Base-by-base conservation (phyloP, 345 rosid species). In the Populus davidiana region DNA sequence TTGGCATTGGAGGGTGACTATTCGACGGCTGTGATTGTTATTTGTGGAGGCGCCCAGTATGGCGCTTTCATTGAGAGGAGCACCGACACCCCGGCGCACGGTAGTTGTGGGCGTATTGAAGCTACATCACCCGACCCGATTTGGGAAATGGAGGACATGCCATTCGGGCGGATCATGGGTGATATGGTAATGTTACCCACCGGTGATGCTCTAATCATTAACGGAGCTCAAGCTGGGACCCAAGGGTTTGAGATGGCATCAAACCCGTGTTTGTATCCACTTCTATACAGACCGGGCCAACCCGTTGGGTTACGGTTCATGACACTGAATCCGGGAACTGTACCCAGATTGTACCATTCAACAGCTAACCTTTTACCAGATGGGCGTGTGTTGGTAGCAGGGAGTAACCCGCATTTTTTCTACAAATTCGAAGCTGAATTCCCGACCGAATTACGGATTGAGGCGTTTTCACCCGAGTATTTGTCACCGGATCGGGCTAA, bases 181-280 rank as follows among this genome's bases (percentile, higher is more conserved):
- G 99, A 93, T 67, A 90, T 93, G 98, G 93, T 93, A 21, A 86
- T 88, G 86, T 88, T 95, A 8, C 99, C 99, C 23, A 89, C 94
- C 29, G 91, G 97, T 50, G 94, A 93, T 0, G 82, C 86, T 68
- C 72, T 93, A 75, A 85, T 95, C 64, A 88, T 93, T 47, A 93
- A 95, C 52, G 99, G 99, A 75, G 99, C 98, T 75, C 90, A 91
- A 78, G 90, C 94, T 2, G 96, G 97, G 21, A 77, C 78, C 41
- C 84, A 81, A 52, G 81, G 81, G 16, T 81, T 77, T 56, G 84
- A 81, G 31, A 14, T 77, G 71, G 84, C 78, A 7, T 73, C 80
- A 0, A 80, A 87, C 82, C 95, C 97, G 52, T 89, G 90, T 76
- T 73, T 89, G 33, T 88, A 87, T 81, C 98, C 97, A 72, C 73